Evolutionary conservation across 768 basidiomycete genomes (phyloP), one percentile per base, ranked within the genome.

Genomic region (Mycena haematopus): DNA sequence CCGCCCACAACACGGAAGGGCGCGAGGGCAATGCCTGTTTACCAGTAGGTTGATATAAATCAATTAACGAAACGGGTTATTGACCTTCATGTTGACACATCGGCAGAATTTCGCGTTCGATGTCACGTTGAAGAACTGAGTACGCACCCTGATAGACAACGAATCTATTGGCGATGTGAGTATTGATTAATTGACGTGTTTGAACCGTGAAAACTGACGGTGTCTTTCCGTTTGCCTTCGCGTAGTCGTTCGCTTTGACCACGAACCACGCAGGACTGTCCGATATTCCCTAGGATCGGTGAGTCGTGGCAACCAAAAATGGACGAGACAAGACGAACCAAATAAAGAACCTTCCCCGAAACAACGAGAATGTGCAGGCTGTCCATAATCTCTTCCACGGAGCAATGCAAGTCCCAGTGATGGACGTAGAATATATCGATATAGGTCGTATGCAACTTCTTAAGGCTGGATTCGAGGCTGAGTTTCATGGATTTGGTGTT

Each of bases 401-500:
- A 76, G 13, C 80, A 80, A 7, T 76, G 71, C 63, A 74, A 80
- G 56, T 83, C 82, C 83, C 80, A 79, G 74, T 77, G 82, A 66
- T 86, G 85, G 5, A 85, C 68, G 60, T 86, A 85, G 24, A 86
- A 68, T 47, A 87, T 78, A 63, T 86, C 85, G 65, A 86, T 78
- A 67, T 83, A 89, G 25, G 79, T 75, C 0, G 86, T 88, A 35
- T 83, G 72, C 22, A 90, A 77, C 63, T 86, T 88, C 21, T 42
- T 44, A 3, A 63, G 50, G 24, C 62, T 63, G 1, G 17, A 14
- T 27, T 63, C 50, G 40, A 84, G 72, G 24, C 79, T 78, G 46
- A 82, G 40, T 29, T 74, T 73, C 69, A 86, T 69, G 0, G 74
- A 77, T 62, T 86, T 84, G 60, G 69, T 52, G 62, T 73, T 76